Percentiles rank a stretch among this genome's conserved stretches.
Evolutionary conservation across 371 early-diverging fungal species (phyloP).

Genomic region (Rhizopus sp.): DNA sequence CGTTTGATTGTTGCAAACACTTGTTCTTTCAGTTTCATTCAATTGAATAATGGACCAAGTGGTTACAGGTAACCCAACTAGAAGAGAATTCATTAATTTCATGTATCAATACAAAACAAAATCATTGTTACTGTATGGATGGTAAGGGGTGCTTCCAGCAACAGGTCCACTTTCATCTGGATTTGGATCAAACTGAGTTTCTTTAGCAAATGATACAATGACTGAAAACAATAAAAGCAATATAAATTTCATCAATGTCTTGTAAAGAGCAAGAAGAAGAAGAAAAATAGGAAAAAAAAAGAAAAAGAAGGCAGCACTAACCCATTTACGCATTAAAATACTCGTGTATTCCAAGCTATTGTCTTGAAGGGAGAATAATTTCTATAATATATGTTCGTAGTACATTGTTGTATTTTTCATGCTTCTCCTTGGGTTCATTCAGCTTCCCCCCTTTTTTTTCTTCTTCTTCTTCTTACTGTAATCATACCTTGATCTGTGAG

Average conservation of each 20-base stretch:
- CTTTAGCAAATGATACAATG: neutral
- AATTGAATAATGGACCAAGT: constrained; percentile 20
- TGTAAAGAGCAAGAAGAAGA: neutral
- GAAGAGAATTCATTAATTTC: neutral
- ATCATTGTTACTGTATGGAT: neutral
- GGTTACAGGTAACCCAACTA: constrained; percentile 23
- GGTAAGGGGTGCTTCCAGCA: neutral
- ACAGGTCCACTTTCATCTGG: neutral
- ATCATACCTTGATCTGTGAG: too few species aligned
- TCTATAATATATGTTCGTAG: neutral
- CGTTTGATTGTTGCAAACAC: constrained; percentile 8
- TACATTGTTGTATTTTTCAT: neutral
- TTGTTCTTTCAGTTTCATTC: constrained; percentile 3
- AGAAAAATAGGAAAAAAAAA: neutral
- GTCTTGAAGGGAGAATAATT: neutral
- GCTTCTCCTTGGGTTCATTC: neutral
- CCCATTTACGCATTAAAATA: neutral
- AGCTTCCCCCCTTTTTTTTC: neutral
- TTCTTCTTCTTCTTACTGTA: neutral
- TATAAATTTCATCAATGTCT: neutral
- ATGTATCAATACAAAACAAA: neutral
- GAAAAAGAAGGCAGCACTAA: neutral
- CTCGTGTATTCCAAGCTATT: constrained; percentile 2
- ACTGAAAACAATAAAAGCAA: neutral
- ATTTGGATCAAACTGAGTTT: neutral